Conservation (phyloP, 306 rosid species). For the Inga oerstediana region DNA sequence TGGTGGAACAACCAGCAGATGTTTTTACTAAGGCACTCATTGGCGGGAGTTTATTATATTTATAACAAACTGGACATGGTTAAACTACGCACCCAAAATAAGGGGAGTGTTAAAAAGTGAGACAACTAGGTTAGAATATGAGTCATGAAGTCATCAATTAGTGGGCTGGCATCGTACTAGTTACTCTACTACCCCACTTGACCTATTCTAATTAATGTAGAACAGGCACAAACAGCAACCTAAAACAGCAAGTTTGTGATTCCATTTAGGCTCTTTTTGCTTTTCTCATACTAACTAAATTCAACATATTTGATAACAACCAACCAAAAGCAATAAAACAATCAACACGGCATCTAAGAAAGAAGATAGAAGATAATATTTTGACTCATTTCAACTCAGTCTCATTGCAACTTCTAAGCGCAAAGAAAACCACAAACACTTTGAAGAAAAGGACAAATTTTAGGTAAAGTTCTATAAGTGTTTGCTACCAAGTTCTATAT, state of each 20-base stretch:
- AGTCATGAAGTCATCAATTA: background rate
- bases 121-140: background rate
- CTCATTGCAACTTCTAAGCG: background rate
- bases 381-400: constrained; percentile 10
- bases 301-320: background rate
- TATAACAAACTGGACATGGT: too few relatives aligned
- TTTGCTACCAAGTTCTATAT: background rate
- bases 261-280: background rate
- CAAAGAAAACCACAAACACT: constrained; percentile 25
- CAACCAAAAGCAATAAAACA: background rate
- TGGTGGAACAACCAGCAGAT: too few relatives aligned
- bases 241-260: background rate
- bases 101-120: background rate
- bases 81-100: too few relatives aligned
- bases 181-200: background rate
- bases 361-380: constrained; percentile 22
- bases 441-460: background rate
- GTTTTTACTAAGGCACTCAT: too few relatives aligned
- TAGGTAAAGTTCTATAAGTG: background rate
- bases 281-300: background rate
- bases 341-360: constrained; percentile 15
- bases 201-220: background rate
- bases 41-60: too few relatives aligned
- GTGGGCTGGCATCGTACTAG: background rate
- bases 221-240: background rate